Evolutionary conservation across 2,329 filamentous ascomycete genomes (phyloP), one percentile per base, ranked within the genome.

Genomic region (Rhinocladiella mackenziei): DNA sequence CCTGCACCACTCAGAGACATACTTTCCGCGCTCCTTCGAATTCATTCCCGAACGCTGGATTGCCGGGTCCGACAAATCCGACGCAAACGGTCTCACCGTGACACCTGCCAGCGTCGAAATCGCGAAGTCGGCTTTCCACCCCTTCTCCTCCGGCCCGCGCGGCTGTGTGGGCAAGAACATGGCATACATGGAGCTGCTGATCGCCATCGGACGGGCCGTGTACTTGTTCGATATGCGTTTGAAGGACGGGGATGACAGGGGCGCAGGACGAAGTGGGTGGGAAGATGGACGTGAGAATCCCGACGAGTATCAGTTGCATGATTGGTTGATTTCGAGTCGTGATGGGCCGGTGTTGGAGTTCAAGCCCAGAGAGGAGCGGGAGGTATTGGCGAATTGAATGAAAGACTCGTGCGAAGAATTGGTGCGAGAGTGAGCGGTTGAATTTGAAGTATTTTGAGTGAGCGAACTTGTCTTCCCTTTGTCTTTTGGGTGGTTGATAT

Each of bases 31-130:
- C 1, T 57, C 65, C 1, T 57, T 52, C 30, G 45, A 22, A 1
- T 68, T 55, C 38, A 48, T 55, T 0, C 65, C 65, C 1, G 63
- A 67, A 31, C 61, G 65, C 1, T 68, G 65, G 64, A 56, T 68
- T n/a, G 43, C 23, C 4, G 51, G 29, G 1, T 3, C 36, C 23
- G 19, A 26, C 7, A 19, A 36, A 25, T n/a, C n/a, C n/a, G n/a
- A n/a, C n/a, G n/a, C n/a, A n/a, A n/a, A n/a, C n/a, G n/a, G n/a
- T n/a, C n/a, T n/a, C n/a, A n/a, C n/a, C n/a, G n/a, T n/a, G n/a
- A n/a, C n/a, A n/a, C n/a, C n/a, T n/a, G n/a, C n/a, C n/a, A 38
- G 17, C 9, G 47, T 53, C 8, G 29, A 58, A 11, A 20, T 33
- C 19, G 38, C 33, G 26, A 41, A 48, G 17, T 46, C 51, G 1